Conservation (phyloP, 129 eudicot species). For the Smallanthus sonchifolius region DNA sequence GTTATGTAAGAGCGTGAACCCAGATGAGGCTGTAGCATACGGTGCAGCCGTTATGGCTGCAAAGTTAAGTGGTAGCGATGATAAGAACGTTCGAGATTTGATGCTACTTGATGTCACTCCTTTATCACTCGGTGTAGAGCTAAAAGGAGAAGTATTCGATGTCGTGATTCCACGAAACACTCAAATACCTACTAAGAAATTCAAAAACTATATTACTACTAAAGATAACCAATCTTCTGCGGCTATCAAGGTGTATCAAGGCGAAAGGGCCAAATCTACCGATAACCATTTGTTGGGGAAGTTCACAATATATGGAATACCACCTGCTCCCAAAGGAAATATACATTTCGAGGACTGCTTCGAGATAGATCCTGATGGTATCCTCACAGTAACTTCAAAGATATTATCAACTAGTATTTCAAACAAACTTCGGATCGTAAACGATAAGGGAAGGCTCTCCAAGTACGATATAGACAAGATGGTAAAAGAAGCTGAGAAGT, state of each 20-base stretch:
- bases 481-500: conserved; percentile 22
- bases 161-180: conserved; percentile 23
- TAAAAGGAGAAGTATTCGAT: neutral
- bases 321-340: conserved; percentile 9
- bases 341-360: neutral
- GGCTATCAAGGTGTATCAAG: conserved; percentile 2
- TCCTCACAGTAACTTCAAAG: conserved; percentile 13
- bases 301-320: conserved; percentile 8
- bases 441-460: conserved; percentile 14
- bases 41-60: conserved; percentile 19
- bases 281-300: conserved; percentile 17
- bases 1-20: conserved; percentile 17
- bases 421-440: neutral
- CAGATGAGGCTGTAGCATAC: conserved; percentile 18
- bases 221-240: neutral
- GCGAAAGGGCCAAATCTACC: conserved; percentile 9
- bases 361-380: conserved; percentile 19
- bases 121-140: conserved; percentile 16
- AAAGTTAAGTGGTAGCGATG: conserved; percentile 9
- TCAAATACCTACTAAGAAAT: conserved; percentile 10
- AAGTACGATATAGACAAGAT: conserved; percentile 13
- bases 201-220: neutral
- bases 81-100: neutral
- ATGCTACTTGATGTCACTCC: conserved; percentile 11
- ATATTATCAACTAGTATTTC: conserved; percentile 1